Percentiles rank a stretch among this genome's conserved stretches.
These are phyloP conservation scores for Juglanconis sp. DNA, from an alignment of 2,329 filamentous ascomycete genomes.

Conservation along the genomic window DNA sequence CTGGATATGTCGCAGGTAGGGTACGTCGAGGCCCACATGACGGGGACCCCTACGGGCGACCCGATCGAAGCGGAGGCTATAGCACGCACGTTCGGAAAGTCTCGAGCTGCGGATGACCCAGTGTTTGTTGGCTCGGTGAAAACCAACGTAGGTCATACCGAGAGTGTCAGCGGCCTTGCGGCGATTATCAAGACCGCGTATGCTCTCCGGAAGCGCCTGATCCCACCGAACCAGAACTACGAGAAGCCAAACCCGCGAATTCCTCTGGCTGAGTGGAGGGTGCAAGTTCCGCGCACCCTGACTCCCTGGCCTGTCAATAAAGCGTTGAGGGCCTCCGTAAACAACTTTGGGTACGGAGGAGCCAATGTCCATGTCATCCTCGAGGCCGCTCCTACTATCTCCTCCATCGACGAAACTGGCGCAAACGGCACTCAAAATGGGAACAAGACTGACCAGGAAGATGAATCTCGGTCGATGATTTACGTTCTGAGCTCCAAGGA, in stretches of 20 bases:
- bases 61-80: conserved; percentile 38
- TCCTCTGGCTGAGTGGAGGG: conserved; percentile 26
- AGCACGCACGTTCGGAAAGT: conserved; percentile 25
- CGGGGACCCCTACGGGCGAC: conserved; percentile 38
- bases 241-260: conserved; percentile 27
- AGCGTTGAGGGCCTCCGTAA: conserved; percentile 26
- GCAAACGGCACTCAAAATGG: too few relatives aligned
- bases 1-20: conserved; percentile 28
- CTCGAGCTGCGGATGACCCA: conserved; percentile 20
- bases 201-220: conserved; percentile 23
- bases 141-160: conserved; percentile 30
- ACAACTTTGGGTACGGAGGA: conserved; percentile 33
- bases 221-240: conserved; percentile 26
- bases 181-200: conserved; percentile 27
- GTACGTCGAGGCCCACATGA: conserved; percentile 39
- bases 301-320: conserved; percentile 11
- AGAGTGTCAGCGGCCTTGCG: conserved; percentile 25
- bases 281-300: conserved; percentile 19
- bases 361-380: conserved; percentile 31
- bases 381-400: too few relatives aligned
- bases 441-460: too few relatives aligned
- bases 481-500: too few relatives aligned
- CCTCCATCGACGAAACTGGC: too few relatives aligned
- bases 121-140: conserved; percentile 27
- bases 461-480: too few relatives aligned